These are phyloP conservation scores for Amanita molliuscula DNA, from an alignment of 768 basidiomycete genomes.

Conservation along the genomic window DNA sequence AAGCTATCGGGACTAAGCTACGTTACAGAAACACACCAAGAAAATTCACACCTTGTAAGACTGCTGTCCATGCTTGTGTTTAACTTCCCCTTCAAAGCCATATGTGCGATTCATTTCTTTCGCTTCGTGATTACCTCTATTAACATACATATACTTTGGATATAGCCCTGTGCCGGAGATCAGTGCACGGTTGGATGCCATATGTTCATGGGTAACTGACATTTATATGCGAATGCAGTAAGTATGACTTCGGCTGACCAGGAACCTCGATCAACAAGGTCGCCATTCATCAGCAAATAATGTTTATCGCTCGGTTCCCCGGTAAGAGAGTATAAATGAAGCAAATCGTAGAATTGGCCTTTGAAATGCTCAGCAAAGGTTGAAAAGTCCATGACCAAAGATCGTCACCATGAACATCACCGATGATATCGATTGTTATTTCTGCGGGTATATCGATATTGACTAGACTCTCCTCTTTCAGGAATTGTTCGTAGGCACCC, in stretches of 20 bases:
- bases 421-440: conserved; percentile 85
- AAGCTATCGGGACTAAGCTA: conserved; percentile 34
- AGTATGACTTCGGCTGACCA: conserved; percentile 93
- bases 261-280: conserved; percentile 95
- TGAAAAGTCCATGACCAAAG: background rate
- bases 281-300: conserved; percentile 83
- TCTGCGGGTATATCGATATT: conserved; percentile 67
- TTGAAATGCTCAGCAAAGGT: conserved; percentile 2
- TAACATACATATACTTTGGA: conserved; percentile 83
- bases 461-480: conserved; percentile 73
- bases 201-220: conserved; percentile 32
- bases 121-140: conserved; percentile 94
- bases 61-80: conserved; percentile 93
- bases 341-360: conserved; percentile 94
- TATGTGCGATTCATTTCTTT: conserved; percentile 96
- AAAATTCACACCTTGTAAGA: conserved; percentile 64
- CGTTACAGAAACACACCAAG: background rate
- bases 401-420: conserved; percentile 81
- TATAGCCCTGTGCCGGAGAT: conserved; percentile 52
- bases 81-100: conserved; percentile 93
- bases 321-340: conserved; percentile 80
- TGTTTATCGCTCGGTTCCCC: conserved; percentile 82
- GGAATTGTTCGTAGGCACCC: conserved; percentile 69
- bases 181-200: conserved; percentile 1
- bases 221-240: conserved; percentile 92